Conservation (phyloP, 78 protist species). For the Acrasis kona region DNA sequence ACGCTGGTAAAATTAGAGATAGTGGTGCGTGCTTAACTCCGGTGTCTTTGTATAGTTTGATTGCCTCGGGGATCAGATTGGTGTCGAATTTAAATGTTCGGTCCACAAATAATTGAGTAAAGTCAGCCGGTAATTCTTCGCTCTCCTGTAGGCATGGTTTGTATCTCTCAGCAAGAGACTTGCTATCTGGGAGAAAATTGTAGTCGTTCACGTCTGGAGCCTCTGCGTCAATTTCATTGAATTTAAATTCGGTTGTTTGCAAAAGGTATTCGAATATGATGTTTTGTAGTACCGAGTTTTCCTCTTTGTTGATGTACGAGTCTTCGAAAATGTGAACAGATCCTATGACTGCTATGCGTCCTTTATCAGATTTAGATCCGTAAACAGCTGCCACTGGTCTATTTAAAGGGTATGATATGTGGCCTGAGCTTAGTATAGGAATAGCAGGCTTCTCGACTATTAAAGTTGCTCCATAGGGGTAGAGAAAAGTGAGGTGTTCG, state of each 20-base stretch:
- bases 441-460: conserved; percentile 70
- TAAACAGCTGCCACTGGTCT: conserved; percentile 39
- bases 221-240: conserved; percentile 34
- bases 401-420: conserved; percentile 50
- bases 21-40: conserved; percentile 62
- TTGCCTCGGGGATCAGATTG: conserved; percentile 39
- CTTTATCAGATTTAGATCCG: neutral
- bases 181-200: conserved; percentile 44
- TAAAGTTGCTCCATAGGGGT: conserved; percentile 64
- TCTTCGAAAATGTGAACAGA: conserved; percentile 34
- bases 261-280: conserved; percentile 26
- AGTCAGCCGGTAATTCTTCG: conserved; percentile 48
- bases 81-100: conserved; percentile 39
- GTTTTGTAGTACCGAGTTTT: conserved; percentile 33
- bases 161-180: conserved; percentile 31
- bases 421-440: conserved; percentile 57
- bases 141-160: conserved; percentile 41
- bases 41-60: conserved; percentile 28
- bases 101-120: conserved; percentile 43
- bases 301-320: conserved; percentile 48
- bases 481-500: conserved; percentile 30
- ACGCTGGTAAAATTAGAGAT: conserved; percentile 69
- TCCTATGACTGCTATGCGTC: conserved; percentile 41
- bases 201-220: conserved; percentile 43
- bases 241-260: neutral